These are phyloP conservation scores for Citrus sp. DNA, from an alignment of 345 rosid genomes.

Conservation along the genomic window DNA sequence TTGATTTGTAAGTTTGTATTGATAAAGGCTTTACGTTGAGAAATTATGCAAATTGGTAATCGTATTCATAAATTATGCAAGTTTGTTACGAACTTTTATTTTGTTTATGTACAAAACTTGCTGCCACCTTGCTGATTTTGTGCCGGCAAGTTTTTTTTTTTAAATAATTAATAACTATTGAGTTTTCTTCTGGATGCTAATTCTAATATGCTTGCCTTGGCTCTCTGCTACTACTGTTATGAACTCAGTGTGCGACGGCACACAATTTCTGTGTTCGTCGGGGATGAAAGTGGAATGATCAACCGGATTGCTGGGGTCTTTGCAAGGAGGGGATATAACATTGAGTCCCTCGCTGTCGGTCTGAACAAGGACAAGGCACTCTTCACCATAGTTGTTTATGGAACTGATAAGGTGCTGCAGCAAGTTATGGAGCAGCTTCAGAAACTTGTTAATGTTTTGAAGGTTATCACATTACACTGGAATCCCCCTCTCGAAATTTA, in stretches of 20 bases:
- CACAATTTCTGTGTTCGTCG: slow-evolving; percentile 87
- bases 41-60: neutral
- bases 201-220: neutral
- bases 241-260: slow-evolving; percentile 65
- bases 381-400: slow-evolving; percentile 87
- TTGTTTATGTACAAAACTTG: neutral
- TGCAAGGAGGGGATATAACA: slow-evolving; percentile 93
- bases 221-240: neutral
- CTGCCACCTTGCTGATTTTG: neutral
- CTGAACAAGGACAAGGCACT: slow-evolving; percentile 90
- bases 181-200: neutral
- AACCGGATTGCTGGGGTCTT: slow-evolving; percentile 97
- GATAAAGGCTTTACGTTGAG: neutral
- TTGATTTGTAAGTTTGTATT: neutral
- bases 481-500: neutral
- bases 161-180: neutral
- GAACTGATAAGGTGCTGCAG: slow-evolving; percentile 73
- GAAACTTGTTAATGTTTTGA: slow-evolving; percentile 92
- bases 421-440: slow-evolving; percentile 92
- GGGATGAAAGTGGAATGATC: slow-evolving; percentile 98
- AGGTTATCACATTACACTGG: slow-evolving; percentile 39
- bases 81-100: neutral
- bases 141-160: neutral
- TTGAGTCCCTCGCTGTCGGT: slow-evolving; percentile 97
- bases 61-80: neutral